Evolutionary conservation across 257 asterid species (phyloP), one percentile per base, ranked within the genome.

Genomic region (Lantana camara): DNA sequence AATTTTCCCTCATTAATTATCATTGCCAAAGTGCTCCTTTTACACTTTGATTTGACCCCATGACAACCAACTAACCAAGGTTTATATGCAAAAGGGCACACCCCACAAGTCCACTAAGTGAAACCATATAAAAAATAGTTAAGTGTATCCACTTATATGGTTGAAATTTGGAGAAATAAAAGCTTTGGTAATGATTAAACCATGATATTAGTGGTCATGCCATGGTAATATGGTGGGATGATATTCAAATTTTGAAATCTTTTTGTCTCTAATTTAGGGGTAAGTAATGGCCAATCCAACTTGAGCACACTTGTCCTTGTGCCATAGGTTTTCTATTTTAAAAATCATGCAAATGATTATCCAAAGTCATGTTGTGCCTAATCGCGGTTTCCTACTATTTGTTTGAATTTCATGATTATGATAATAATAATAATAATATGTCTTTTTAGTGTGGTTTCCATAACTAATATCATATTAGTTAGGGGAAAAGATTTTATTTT

Each of bases 161-260:
- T 34, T 49, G 45, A 49, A 16, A 22, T 32, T 67, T 63, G 41
- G 37, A 34, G 40, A 35, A 17, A 15, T 21, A 54, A n/a, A n/a
- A n/a, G n/a, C n/a, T n/a, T n/a, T n/a, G 9, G 24, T 40, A 44
- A 70, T 55, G 66, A 63, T 55, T 55, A 56, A 54, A 17, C 12
- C 49, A 70, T 56, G 44, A 64, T 64, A 49, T 29, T 57, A 57
- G 68, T 57, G 72, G 57, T 19, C 34, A 58, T 64, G 71, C 66
- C 24, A 20, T 48, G 20, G 53, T 19, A n/a, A n/a, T n/a, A n/a
- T n/a, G n/a, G n/a, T 15, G 61, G 61, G 5, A 1, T 54, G 75
- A 23, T 44, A 60, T 64, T 72, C 44, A 59, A 71, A 65, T 9
- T 72, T 72, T 58, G 68, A 72, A 65, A 67, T 67, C 50, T 2